phyloP scores from a whole-genome alignment of 768 basidiomycete species.

The Cystoderma amianthinum region DNA sequence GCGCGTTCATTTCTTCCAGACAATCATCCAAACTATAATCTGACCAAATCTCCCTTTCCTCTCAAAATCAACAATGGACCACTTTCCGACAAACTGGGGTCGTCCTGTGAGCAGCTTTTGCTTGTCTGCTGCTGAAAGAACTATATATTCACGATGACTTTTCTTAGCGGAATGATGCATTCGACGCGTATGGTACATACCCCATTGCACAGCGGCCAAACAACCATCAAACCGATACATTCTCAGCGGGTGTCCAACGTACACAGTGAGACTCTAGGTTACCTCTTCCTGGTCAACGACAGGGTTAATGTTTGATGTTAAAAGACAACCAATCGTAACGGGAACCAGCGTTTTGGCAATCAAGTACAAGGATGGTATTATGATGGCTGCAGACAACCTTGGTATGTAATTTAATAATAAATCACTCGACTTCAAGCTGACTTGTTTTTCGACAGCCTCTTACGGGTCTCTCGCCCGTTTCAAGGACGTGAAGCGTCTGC shows the following conservation, averaged over 20 bases:
- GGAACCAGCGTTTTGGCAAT: conserved; percentile 95
- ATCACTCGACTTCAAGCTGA: background rate
- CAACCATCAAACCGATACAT: conserved; percentile 45
- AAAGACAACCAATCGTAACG: conserved; percentile 91
- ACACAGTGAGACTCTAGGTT: conserved; percentile 56
- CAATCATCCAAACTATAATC: background rate
- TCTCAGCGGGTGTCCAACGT: conserved; percentile 61
- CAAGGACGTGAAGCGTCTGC: conserved; percentile 88
- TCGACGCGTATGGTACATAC: conserved; percentile 73
- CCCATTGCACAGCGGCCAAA: conserved; percentile 60
- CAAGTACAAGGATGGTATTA: conserved; percentile 93
- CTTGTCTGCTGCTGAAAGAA: background rate
- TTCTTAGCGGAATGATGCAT: conserved; percentile 60
- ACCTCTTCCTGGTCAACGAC: background rate
- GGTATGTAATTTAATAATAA: conserved; percentile 39
- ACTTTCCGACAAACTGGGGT: conserved; percentile 83
- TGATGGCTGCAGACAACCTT: conserved; percentile 98
- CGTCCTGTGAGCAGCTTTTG: conserved; percentile 55
- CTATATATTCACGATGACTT: background rate
- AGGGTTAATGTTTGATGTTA: background rate
- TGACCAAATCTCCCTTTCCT: too few species aligned
- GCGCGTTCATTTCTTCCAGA: background rate
- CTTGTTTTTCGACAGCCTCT: conserved; percentile 50
- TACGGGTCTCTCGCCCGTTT: conserved; percentile 97
- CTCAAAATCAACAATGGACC: conserved; percentile 54